Evolutionary conservation across 2,329 filamentous ascomycete genomes (phyloP).

Genomic region (Fusarium liriodendri): DNA sequence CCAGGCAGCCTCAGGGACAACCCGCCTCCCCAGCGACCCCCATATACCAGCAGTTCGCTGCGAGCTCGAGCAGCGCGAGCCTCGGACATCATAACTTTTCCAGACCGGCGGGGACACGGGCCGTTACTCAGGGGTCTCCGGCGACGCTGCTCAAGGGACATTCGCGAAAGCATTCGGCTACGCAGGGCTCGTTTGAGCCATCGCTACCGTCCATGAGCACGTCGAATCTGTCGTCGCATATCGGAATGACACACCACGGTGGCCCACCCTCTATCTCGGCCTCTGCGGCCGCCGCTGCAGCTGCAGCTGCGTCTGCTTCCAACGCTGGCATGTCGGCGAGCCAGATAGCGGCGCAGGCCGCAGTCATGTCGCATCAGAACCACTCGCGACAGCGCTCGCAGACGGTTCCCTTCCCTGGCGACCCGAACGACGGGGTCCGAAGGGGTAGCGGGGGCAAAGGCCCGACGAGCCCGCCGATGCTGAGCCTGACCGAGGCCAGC

Average conservation of each 20-base stretch:
- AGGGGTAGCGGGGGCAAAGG: conserved; percentile 59
- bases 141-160: conserved; percentile 55
- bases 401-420: conserved; percentile 72
- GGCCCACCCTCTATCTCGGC: conserved; percentile 25
- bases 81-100: conserved; percentile 65
- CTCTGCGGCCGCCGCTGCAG: conserved; percentile 36
- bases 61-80: conserved; percentile 60
- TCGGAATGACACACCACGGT: conserved; percentile 55
- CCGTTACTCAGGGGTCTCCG: conserved; percentile 45
- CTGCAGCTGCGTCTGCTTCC: conserved; percentile 54
- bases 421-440: conserved; percentile 57
- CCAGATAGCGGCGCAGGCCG: conserved; percentile 83
- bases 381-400: conserved; percentile 75
- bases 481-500: conserved; percentile 74
- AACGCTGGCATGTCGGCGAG: conserved; percentile 67
- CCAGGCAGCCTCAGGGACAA: conserved; percentile 51
- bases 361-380: conserved; percentile 74
- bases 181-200: conserved; percentile 81
- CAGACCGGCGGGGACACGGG: conserved; percentile 57
- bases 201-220: conserved; percentile 72
- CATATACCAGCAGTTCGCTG: conserved; percentile 60
- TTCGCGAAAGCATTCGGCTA: conserved; percentile 76
- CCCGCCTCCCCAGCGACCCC: conserved; percentile 54
- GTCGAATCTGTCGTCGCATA: conserved; percentile 65
- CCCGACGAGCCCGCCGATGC: conserved; percentile 69